These are phyloP conservation scores for Pseudonitzschia multiseries DNA, from an alignment of 108 stramenopile species.

Conservation along the genomic window DNA sequence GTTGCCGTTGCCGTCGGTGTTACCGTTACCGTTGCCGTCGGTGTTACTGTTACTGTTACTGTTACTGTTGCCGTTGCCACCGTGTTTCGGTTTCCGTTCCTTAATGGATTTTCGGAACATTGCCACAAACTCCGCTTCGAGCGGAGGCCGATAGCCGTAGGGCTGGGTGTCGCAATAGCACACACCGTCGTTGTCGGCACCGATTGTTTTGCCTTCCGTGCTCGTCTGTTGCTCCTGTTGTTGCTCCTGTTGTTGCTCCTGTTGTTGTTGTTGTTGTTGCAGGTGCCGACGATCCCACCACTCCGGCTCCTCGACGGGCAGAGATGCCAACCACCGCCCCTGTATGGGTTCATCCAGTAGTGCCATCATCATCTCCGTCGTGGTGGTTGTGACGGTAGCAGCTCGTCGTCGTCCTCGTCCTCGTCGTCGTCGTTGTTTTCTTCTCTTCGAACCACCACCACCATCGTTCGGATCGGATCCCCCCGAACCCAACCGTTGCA, in stretches of 20 bases:
- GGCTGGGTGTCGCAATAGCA: slow-evolving; percentile 22
- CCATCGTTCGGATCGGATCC: background rate
- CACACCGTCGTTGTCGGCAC: background rate
- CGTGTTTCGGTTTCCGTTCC: background rate
- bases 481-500: background rate
- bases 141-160: slow-evolving; percentile 11
- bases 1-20: no score
- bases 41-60: no score
- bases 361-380: no score
- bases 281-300: background rate
- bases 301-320: background rate
- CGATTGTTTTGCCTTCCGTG: no score
- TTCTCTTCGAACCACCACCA: no score
- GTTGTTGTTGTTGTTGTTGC: background rate
- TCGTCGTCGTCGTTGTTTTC: background rate
- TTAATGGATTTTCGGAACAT: slow-evolving; percentile 6
- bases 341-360: background rate
- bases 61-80: no score
- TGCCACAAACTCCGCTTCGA: slow-evolving; percentile 10
- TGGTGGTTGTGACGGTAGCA: no score
- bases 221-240: no score
- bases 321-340: background rate
- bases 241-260: background rate
- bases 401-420: background rate
- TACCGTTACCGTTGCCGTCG: no score